Conservation (phyloP, 2,329 filamentous ascomycete genomes). For the Calonectria montana region DNA sequence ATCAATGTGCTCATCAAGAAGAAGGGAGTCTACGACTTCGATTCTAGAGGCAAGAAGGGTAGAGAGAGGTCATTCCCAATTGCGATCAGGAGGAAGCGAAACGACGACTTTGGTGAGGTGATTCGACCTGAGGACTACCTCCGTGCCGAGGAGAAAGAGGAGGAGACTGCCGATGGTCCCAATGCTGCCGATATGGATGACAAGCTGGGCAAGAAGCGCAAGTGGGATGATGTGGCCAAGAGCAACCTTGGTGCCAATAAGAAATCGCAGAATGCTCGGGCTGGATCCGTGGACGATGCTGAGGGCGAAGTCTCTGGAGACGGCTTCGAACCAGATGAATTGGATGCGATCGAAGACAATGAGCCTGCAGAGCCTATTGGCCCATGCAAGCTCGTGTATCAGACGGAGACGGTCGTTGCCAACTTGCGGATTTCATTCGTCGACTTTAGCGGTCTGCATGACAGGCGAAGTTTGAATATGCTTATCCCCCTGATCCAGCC, state of each 20-base stretch:
- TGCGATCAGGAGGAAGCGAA: conserved; percentile 79
- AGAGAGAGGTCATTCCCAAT: conserved; percentile 94
- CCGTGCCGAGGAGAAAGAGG: conserved; percentile 89
- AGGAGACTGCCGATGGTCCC: conserved; percentile 69
- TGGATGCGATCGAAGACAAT: conserved; percentile 68
- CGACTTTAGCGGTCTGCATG: conserved; percentile 92
- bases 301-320: conserved; percentile 49
- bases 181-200: conserved; percentile 60
- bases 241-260: conserved; percentile 62
- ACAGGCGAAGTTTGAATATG: conserved; percentile 94
- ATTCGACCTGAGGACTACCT: conserved; percentile 96
- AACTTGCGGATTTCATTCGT: conserved; percentile 86
- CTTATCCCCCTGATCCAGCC: conserved; percentile 93
- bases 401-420: conserved; percentile 71
- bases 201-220: conserved; percentile 89
- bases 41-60: conserved; percentile 90
- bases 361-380: conserved; percentile 65
- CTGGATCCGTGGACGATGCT: conserved; percentile 58
- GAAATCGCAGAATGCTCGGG: conserved; percentile 63
- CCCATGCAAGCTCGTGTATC: conserved; percentile 80
- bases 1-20: conserved; percentile 90
- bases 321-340: conserved; percentile 63
- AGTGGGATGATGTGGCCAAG: conserved; percentile 80
- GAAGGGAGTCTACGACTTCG: conserved; percentile 92
- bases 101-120: conserved; percentile 92